These are phyloP conservation scores for Hericium coralloides DNA, from an alignment of 768 basidiomycete genomes.

Conservation along the genomic window DNA sequence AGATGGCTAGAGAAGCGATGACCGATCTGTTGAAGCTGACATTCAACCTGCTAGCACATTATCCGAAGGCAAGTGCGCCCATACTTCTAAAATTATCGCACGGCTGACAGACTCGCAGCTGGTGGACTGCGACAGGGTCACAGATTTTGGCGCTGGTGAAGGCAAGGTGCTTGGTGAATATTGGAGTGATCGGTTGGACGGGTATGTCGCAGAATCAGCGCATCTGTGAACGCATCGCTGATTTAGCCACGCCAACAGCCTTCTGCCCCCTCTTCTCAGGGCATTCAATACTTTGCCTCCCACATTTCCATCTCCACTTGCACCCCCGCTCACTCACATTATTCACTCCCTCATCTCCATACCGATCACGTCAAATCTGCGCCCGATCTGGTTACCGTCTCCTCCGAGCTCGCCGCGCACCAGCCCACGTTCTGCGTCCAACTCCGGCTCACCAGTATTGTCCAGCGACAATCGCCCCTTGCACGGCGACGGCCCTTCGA, in stretches of 20 bases:
- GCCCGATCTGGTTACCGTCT: slow-evolving; percentile 52
- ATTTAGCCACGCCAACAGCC: neutral
- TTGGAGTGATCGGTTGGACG: slow-evolving; percentile 67
- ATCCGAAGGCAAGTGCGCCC: slow-evolving; percentile 55
- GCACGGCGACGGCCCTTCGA: slow-evolving; percentile 10
- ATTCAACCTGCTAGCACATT: slow-evolving; percentile 75
- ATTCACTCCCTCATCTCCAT: slow-evolving; percentile 78
- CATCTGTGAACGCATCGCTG: neutral
- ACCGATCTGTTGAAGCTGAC: slow-evolving; percentile 77
- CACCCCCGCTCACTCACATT: slow-evolving; percentile 65
- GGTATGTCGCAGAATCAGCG: slow-evolving; percentile 33
- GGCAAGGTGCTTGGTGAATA: slow-evolving; percentile 57
- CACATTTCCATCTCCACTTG: slow-evolving; percentile 53
- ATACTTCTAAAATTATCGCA: neutral
- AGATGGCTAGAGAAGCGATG: slow-evolving; percentile 63
- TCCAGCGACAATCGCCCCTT: slow-evolving; percentile 10
- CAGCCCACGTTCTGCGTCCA: slow-evolving; percentile 24
- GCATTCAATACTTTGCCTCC: slow-evolving; percentile 60
- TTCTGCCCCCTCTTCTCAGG: slow-evolving; percentile 64
- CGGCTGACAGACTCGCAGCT: slow-evolving; percentile 2
- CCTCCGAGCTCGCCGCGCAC: slow-evolving; percentile 16
- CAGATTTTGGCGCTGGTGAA: slow-evolving; percentile 7
- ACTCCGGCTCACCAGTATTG: slow-evolving; percentile 21
- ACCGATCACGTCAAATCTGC: slow-evolving; percentile 53
- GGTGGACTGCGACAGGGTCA: slow-evolving; percentile 9